These are phyloP conservation scores for Durusdinium trenchii DNA, from an alignment of 73 alveolate species.

Conservation along the genomic window DNA sequence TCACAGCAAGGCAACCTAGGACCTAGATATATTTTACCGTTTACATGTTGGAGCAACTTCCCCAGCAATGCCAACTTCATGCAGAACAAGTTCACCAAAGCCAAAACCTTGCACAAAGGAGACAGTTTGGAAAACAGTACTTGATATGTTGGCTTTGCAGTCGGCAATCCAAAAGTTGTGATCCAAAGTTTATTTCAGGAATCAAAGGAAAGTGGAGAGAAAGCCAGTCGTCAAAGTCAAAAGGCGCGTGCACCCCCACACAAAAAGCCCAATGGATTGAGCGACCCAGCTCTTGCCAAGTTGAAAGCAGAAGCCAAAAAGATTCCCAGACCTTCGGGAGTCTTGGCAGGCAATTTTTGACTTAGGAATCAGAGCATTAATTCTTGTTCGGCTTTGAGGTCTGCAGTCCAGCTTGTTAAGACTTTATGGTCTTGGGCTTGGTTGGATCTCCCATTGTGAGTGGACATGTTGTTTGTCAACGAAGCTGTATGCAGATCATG, in stretches of 20 bases:
- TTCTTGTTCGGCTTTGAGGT: background rate
- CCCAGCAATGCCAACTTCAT: slow-evolving; percentile 2
- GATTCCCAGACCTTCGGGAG: background rate
- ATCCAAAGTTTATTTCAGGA: background rate
- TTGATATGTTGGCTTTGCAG: background rate
- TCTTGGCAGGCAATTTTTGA: background rate
- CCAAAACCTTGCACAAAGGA: background rate
- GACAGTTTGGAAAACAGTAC: too few relatives aligned
- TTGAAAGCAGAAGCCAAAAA: too few relatives aligned
- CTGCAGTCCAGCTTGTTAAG: slow-evolving; percentile 11
- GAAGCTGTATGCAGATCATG: background rate
- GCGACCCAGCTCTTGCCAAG: too few relatives aligned
- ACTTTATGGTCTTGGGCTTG: background rate
- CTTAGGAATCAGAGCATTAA: background rate
- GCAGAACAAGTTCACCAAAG: slow-evolving; percentile 33
- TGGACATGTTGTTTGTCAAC: background rate
- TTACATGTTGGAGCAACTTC: too few relatives aligned
- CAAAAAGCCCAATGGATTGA: background rate
- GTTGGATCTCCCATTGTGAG: background rate
- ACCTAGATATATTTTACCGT: too few relatives aligned
- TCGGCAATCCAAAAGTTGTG: background rate
- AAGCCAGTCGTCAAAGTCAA: background rate
- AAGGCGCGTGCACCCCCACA: background rate
- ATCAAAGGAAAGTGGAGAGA: background rate
- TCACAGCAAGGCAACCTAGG: too few relatives aligned